Base-by-base conservation (phyloP, 2,329 filamentous ascomycete species). In the Diaporthe humulicola region DNA sequence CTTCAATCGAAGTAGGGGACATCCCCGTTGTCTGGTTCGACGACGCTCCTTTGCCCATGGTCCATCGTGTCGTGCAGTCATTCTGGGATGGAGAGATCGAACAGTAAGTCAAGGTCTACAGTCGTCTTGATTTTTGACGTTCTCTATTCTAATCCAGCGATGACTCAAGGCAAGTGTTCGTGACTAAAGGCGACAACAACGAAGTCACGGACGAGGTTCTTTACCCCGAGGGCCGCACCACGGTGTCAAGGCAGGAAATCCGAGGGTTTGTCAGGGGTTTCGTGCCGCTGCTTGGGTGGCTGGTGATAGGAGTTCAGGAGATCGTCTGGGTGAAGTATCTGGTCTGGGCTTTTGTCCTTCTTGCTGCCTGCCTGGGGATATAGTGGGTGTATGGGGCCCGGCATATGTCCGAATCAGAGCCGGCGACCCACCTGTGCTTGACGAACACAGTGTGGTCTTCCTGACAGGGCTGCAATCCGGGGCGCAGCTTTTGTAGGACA, bases 21-120 rank as follows among this genome's bases (percentile, higher is more conserved):
- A 79, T 80, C 30, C 79, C 79, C 3, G 78, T 80, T n/a, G 71
- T 80, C 25, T 80, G 79, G 79, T 80, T 80, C 57, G 17, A 56
- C 6, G 75, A 73, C 12, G 40, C 38, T 5, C 74, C 77, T 9
- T 57, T 80, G 57, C 79, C 79, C 30, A 80, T 79, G 79, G 79
- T 80, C 15, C 79, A 80, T 69, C 73, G 79, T 36, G 77, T 76
- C 17, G 74, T 79, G 22, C 64, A 77, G 70, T 72, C 77, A 48
- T 33, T 76, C 45, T 66, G 57, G 70, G 70, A 61, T 9, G 33
- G 40, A 3, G 22, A 25, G 1, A 38, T 33, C 19, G 17, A 28
- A 7, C 30, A 15, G 40, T 69, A 14, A 52, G 64, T n/a, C 28
- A 38, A 30, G 6, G 33, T 12, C 28, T 30, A 3, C 19, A 45